Conservation (phyloP, 805 yeast species). For the Yarrowia sp. region DNA sequence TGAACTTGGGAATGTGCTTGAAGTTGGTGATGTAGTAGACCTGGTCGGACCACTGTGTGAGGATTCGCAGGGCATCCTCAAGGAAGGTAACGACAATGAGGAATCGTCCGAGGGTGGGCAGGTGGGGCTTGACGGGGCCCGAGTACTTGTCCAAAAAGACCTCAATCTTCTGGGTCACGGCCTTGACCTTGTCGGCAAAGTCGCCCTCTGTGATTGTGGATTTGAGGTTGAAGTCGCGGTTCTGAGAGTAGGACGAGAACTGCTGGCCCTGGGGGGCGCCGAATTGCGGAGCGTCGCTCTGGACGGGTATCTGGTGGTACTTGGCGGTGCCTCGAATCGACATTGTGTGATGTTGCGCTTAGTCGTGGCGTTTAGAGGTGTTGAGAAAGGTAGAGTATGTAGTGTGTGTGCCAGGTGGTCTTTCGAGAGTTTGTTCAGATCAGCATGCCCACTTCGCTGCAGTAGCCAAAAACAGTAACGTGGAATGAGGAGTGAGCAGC, state of each 20-base stretch:
- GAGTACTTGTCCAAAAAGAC: slow-evolving; percentile 38
- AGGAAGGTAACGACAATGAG: slow-evolving; percentile 90
- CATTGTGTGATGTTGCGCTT: slow-evolving; percentile 2
- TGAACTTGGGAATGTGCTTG: slow-evolving; percentile 73
- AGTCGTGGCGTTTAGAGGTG: not conserved
- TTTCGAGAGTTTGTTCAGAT: slow-evolving; percentile 26
- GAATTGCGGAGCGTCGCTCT: slow-evolving; percentile 26
- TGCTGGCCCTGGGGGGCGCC: slow-evolving; percentile 36
- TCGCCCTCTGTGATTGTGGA: slow-evolving; percentile 22
- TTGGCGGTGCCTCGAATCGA: slow-evolving; percentile 28
- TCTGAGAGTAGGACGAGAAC: slow-evolving; percentile 22
- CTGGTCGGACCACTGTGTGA: slow-evolving; percentile 89
- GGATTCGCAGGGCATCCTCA: slow-evolving; percentile 82
- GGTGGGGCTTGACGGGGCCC: slow-evolving; percentile 44
- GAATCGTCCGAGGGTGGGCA: slow-evolving; percentile 85
- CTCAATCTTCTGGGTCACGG: slow-evolving; percentile 36
- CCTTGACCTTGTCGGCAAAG: slow-evolving; percentile 29
- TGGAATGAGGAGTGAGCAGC: slow-evolving; percentile 2
- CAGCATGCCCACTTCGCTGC: slow-evolving; percentile 27
- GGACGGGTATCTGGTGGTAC: slow-evolving; percentile 27
- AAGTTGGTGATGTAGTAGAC: slow-evolving; percentile 76
- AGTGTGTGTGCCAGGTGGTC: slow-evolving; percentile 26
- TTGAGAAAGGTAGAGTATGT: slow-evolving; percentile 1
- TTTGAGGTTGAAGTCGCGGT: slow-evolving; percentile 23
- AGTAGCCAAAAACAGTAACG: slow-evolving; percentile 12